Base-by-base conservation (phyloP, 345 rosid genomes). In the Gossypioides kirkii region DNA sequence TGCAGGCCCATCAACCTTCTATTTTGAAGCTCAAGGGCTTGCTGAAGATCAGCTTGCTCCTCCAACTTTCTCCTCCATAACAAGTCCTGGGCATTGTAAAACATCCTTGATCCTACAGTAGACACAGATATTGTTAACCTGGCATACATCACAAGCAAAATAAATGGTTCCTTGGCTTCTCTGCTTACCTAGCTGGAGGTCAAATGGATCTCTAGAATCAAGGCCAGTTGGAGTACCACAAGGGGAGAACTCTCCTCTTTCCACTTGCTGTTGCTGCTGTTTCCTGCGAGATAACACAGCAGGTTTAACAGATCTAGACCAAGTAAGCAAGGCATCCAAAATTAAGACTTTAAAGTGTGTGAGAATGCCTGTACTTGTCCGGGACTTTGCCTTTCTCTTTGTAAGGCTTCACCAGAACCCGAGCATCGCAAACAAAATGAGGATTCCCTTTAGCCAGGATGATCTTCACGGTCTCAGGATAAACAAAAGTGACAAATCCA, bases 321-420 rank as follows among this genome's bases (percentile, higher is more conserved):
- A 23, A 12, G 28, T 7, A 22, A 13, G 36, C 54, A 66, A 45
- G 17, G 46, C 38, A 45, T 22, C 36, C 18, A 1, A 6, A 23
- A 23, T 0, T 3, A 73, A 32, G 36, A 53, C 11, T 46, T 49
- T 22, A 1, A 17, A 42, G 73, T 67, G 70, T 6, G 46, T 69
- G 61, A 64, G 72, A 71, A 83, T 82, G 86, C 93, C 93, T 88
- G 90, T 78, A 91, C 86, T 88, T 90, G 84, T 92, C 96, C 45
- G 89, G 92, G 56, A 90, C 90, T 89, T 92, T 90, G 69, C 96
- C 98, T 83, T 93, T 91, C 93, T 93, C 98, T 81, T 88, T 93
- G 87, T 93, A 93, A 79, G 97, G 98, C 85, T 93, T 92, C 72
- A 92, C 98, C 59, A 92, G 93, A 73, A 92, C 96, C 28, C 98